phyloP scores from a whole-genome alignment of 495 filamentous ascomycete species.

The Cryomyces minteri region DNA sequence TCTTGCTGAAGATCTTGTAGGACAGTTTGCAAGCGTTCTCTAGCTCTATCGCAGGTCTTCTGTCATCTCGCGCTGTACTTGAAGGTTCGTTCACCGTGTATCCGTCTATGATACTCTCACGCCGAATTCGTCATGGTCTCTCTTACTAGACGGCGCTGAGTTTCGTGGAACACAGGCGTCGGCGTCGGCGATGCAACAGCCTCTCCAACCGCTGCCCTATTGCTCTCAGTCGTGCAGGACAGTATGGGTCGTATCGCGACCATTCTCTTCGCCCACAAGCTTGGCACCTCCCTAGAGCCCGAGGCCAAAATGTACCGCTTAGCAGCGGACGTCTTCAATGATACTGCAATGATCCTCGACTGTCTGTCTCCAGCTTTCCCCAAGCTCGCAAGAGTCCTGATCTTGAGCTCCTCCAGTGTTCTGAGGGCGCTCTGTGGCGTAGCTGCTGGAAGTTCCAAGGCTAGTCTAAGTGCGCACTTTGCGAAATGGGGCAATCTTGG shows the following conservation, averaged over 20 bases:
- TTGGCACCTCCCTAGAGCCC: slow-evolving; percentile 76
- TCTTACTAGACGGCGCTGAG: too few species aligned
- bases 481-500: slow-evolving; percentile 75
- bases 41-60: slow-evolving; percentile 74
- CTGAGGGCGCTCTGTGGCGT: slow-evolving; percentile 76
- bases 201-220: slow-evolving; percentile 69
- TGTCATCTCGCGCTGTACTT: slow-evolving; percentile 77
- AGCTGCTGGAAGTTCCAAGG: slow-evolving; percentile 76
- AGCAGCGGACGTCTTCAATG: slow-evolving; percentile 83
- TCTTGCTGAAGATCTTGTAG: slow-evolving; percentile 21
- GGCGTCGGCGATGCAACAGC: slow-evolving; percentile 79
- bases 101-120: too few species aligned
- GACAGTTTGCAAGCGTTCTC: slow-evolving; percentile 95
- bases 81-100: slow-evolving; percentile 57
- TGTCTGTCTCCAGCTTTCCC: slow-evolving; percentile 70
- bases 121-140: too few species aligned
- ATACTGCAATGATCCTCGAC: slow-evolving; percentile 76
- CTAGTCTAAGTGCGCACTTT: slow-evolving; percentile 83
- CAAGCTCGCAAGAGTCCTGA: slow-evolving; percentile 39
- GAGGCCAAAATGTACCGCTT: slow-evolving; percentile 92
- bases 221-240: slow-evolving; percentile 77
- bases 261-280: slow-evolving; percentile 72
- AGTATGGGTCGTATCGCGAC: slow-evolving; percentile 71
- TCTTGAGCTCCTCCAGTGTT: slow-evolving; percentile 60
- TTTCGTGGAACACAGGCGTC: slow-evolving; percentile 31